Evolutionary conservation across 257 asterid genomes (phyloP).

Genomic region (Misopates orontium): DNA sequence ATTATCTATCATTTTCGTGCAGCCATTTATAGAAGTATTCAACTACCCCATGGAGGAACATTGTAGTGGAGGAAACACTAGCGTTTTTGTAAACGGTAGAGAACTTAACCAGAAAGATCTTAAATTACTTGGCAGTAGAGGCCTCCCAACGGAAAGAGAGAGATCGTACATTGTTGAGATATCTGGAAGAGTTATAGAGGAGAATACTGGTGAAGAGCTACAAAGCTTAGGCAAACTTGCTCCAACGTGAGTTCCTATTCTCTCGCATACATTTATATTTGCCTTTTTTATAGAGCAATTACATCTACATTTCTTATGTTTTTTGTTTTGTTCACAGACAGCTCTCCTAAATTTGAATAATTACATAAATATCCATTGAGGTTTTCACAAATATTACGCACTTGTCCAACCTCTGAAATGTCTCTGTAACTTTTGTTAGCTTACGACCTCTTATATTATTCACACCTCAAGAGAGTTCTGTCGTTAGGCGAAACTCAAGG

Average conservation of each 20-base stretch:
- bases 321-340: no score
- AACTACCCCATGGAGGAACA: slow-evolving; percentile 72
- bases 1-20: slow-evolving; percentile 31
- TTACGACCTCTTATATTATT: no score
- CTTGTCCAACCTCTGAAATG: no score
- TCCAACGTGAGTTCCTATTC: slow-evolving; percentile 68
- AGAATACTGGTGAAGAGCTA: slow-evolving; percentile 80
- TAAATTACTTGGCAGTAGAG: slow-evolving; percentile 64
- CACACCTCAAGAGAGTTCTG: no score
- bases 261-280: background rate
- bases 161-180: slow-evolving; percentile 82
- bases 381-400: no score
- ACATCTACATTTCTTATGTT: no score
- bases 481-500: no score
- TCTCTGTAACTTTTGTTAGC: no score
- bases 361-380: no score
- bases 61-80: slow-evolving; percentile 79
- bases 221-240: slow-evolving; percentile 93
- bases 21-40: slow-evolving; percentile 90
- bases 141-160: slow-evolving; percentile 62
- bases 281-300: no score
- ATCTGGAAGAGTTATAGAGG: slow-evolving; percentile 83
- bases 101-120: slow-evolving; percentile 76
- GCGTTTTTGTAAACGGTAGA: slow-evolving; percentile 76
- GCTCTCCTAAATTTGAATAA: no score